Evolutionary conservation across 768 basidiomycete genomes (phyloP), one percentile per base, ranked within the genome.

Genomic region (Gelatoporia subvermispora): DNA sequence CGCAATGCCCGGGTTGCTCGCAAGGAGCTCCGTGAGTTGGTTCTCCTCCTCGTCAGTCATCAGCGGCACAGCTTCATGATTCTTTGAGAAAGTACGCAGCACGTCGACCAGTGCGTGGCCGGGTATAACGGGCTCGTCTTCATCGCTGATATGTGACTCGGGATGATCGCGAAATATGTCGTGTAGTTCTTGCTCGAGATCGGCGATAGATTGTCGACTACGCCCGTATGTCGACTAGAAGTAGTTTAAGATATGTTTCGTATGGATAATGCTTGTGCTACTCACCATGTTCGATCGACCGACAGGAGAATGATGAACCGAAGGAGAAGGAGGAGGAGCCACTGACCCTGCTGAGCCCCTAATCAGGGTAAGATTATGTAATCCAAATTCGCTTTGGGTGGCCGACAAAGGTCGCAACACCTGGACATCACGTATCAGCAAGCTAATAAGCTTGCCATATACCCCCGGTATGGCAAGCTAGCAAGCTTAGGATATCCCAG

Each of bases 51-150:
- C 73, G 35, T 72, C 69, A 9, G 75, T 72, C 56, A 93, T 69
- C n/a, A 91, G 76, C 53, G 84, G 75, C 17, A 75, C 69, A 10
- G 81, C 79, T 51, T 77, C 68, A 60, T 81, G 81, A 4, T 76
- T 65, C 24, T 81, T 71, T 3, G 79, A 78, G 58, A 85, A 85
- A 15, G 77, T 70, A 39, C 76, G 73, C 38, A 91, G 75, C 24
- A 91, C 77, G 57, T 87, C 83, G 28, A 83, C 73, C 34, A 91
- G 77, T n/a, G 75, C 77, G 52, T 79, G 75, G 38, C 78, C 88
- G 11, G 87, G 85, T 55, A 91, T 81, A 17, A 76, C 74, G 28
- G 82, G 77, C 48, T 82, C 79, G 45, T 78, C 79, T 17, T 73
- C 67, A 18, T 81, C 76, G 60, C 82, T 82, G 45, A 70, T 59